Evolutionary conservation across 1,284 basidiomycete species (phyloP).

Genomic region (Tilletia horrida): DNA sequence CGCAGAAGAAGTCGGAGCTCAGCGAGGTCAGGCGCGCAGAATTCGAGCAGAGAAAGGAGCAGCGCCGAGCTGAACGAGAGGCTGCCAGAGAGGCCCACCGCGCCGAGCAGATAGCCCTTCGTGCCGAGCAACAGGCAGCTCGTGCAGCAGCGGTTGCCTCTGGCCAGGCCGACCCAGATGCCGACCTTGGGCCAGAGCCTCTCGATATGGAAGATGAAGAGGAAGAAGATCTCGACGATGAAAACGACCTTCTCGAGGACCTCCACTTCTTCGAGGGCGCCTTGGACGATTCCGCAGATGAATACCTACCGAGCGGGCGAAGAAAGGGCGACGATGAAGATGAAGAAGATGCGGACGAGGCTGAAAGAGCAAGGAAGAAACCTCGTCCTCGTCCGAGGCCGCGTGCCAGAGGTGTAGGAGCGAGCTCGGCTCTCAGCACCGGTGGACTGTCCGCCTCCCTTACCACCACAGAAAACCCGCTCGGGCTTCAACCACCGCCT

Average conservation of each 20-base stretch:
- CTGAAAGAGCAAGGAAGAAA: not conserved
- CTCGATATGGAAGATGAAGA: not conserved
- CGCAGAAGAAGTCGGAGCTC: not conserved
- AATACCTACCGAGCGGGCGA: not conserved
- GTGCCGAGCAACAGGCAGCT: not conserved
- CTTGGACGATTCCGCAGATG: conserved; percentile 11
- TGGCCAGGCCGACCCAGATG: not conserved
- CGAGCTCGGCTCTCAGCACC: not conserved
- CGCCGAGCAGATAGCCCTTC: not conserved
- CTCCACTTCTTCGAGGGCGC: not conserved
- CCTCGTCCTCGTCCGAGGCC: not conserved
- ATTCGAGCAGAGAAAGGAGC: not conserved
- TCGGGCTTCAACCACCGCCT: conserved; percentile 15
- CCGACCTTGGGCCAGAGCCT: not conserved
- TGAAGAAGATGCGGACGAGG: conserved; percentile 7
- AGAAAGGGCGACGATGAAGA: not conserved
- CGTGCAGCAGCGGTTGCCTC: not conserved
- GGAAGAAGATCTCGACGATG: conserved; percentile 1
- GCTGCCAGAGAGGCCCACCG: not conserved
- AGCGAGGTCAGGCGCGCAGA: conserved; percentile 1
- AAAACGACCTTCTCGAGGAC: not conserved
- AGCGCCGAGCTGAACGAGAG: not conserved
- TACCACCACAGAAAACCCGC: conserved; percentile 4
- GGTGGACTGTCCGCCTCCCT: conserved; percentile 1
- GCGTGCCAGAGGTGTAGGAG: not conserved